Percentiles rank a stretch among this genome's conserved stretches.
These are phyloP conservation scores for Phytopythium mirpurense DNA, from an alignment of 352 stramenopile genomes.

Conservation along the genomic window DNA sequence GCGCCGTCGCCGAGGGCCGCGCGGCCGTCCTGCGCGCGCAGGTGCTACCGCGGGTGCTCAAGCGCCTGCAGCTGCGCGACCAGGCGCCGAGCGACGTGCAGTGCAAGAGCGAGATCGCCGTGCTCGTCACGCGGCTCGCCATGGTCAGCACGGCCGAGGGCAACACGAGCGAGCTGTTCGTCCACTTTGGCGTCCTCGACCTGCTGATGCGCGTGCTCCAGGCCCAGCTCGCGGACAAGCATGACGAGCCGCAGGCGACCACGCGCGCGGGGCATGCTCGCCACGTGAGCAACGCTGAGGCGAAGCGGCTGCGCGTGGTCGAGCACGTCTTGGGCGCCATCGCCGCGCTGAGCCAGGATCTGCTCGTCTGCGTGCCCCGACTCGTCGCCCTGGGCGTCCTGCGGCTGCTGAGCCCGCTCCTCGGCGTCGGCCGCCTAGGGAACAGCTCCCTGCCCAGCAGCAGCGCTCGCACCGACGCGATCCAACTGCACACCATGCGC, in stretches of 20 bases:
- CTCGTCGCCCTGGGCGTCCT: conserved; percentile 42
- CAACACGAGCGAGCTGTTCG: conserved; percentile 64
- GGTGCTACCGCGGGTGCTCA: conserved; percentile 60
- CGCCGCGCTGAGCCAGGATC: conserved; percentile 52
- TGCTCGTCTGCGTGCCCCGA: conserved; percentile 51
- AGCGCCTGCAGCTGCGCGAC: conserved; percentile 52
- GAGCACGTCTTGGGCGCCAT: conserved; percentile 44
- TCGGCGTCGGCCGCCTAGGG: conserved; percentile 9
- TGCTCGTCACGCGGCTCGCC: conserved; percentile 40
- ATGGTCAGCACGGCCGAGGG: conserved; percentile 54
- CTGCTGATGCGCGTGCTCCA: conserved; percentile 28
- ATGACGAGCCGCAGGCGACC: background rate
- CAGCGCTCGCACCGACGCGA: conserved; percentile 16
- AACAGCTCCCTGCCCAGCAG: conserved; percentile 3
- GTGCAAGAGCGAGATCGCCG: conserved; percentile 64
- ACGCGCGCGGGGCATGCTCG: background rate
- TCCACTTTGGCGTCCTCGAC: conserved; percentile 60
- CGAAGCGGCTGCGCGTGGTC: conserved; percentile 35
- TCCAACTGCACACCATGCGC: conserved; percentile 46
- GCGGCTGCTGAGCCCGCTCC: conserved; percentile 27
- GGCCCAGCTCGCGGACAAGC: background rate
- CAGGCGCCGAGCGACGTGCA: conserved; percentile 7
- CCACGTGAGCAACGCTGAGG: conserved; percentile 7
- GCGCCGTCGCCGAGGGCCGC: conserved; percentile 50
- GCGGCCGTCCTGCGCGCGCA: conserved; percentile 54